Conservation (phyloP, 805 yeast species). For the Saccharomycopsis selenospora region DNA sequence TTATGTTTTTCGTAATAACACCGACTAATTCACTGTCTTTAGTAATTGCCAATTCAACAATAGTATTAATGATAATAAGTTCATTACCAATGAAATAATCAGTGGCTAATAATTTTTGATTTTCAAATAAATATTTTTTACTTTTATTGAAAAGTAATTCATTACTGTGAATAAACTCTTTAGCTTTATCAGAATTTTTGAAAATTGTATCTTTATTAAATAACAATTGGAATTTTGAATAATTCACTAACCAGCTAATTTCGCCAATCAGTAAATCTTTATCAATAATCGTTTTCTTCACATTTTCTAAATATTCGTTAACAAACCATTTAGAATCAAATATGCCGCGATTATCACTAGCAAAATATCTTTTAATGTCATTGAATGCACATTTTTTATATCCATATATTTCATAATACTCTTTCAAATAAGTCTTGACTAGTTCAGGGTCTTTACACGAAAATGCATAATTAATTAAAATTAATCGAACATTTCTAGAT, state of each 20-base stretch:
- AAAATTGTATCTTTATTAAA: slow-evolving; percentile 25
- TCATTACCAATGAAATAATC: slow-evolving; percentile 71
- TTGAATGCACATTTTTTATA: slow-evolving; percentile 12
- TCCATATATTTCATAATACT: slow-evolving; percentile 9
- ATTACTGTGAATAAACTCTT: slow-evolving; percentile 28
- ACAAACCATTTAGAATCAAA: slow-evolving; percentile 8
- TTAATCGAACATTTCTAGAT: slow-evolving; percentile 53
- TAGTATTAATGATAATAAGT: slow-evolving; percentile 49
- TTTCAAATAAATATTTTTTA: slow-evolving; percentile 31
- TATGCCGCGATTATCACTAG: background rate
- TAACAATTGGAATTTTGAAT: slow-evolving; percentile 42
- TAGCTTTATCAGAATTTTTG: slow-evolving; percentile 1
- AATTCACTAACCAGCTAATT: slow-evolving; percentile 32
- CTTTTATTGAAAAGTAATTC: slow-evolving; percentile 36
- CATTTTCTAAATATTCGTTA: slow-evolving; percentile 19
- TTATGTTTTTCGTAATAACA: slow-evolving; percentile 7
- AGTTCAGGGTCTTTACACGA: slow-evolving; percentile 9
- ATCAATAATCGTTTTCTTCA: slow-evolving; percentile 24
- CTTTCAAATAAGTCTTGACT: slow-evolving; percentile 1
- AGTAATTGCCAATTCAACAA: slow-evolving; percentile 27
- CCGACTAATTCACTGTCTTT: slow-evolving; percentile 23
- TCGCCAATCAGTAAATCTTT: slow-evolving; percentile 27
- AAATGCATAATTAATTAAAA: slow-evolving; percentile 40
- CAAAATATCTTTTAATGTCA: slow-evolving; percentile 12
- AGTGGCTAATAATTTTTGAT: slow-evolving; percentile 25